These are phyloP conservation scores for Phaeosphaeria sp. DNA, from an alignment of 2,329 filamentous ascomycete genomes.

Conservation along the genomic window DNA sequence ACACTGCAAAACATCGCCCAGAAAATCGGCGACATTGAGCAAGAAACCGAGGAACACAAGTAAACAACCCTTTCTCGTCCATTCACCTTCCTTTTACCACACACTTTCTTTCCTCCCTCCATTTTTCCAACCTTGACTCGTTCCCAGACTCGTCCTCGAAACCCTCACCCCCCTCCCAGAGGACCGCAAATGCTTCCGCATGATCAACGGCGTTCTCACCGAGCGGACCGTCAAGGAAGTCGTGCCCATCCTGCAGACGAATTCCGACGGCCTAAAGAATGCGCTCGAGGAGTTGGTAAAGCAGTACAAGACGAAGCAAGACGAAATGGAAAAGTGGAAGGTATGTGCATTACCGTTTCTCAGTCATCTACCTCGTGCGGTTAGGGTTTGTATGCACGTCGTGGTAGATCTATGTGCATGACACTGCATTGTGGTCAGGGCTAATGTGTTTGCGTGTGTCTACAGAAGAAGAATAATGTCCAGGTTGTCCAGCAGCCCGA, in stretches of 20 bases:
- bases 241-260: constrained; percentile 87
- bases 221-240: constrained; percentile 95
- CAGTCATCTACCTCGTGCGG: too few relatives aligned
- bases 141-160: constrained; percentile 83
- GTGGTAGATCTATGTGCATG: too few relatives aligned
- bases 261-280: constrained; percentile 91
- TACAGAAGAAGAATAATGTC: constrained; percentile 86
- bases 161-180: constrained; percentile 81
- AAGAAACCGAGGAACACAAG: constrained; percentile 98
- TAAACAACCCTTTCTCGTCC: constrained; percentile 64
- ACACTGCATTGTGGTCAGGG: neutral
- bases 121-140: neutral
- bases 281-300: constrained; percentile 93
- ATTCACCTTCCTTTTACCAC: constrained; percentile 24
- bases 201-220: constrained; percentile 96
- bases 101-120: constrained; percentile 11
- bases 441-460: neutral
- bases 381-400: too few relatives aligned
- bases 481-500: constrained; percentile 79
- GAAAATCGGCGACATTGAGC: constrained; percentile 97
- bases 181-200: constrained; percentile 95
- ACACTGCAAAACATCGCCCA: constrained; percentile 88
- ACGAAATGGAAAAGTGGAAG: constrained; percentile 99
- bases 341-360: constrained; percentile 59
- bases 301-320: constrained; percentile 93